These are phyloP conservation scores for Apiospora kogelbergensis DNA, from an alignment of 2,329 filamentous ascomycete species.

Conservation along the genomic window DNA sequence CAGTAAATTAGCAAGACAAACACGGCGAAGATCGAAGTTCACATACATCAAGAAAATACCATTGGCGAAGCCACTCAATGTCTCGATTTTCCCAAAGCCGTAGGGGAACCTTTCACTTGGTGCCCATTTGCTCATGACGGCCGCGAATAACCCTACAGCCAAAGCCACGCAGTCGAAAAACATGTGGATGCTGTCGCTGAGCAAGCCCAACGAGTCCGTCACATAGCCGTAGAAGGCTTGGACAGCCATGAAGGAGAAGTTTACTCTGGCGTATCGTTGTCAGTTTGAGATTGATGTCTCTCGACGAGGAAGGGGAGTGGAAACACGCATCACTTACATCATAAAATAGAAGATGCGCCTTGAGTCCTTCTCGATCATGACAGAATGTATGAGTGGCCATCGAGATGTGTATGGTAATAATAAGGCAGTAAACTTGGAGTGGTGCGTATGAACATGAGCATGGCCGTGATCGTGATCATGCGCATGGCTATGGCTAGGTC, in stretches of 20 bases:
- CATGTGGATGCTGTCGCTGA: slow-evolving; percentile 99
- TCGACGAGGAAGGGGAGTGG: not conserved
- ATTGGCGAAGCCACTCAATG: slow-evolving; percentile 92
- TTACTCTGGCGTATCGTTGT: slow-evolving; percentile 60
- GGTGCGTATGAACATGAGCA: slow-evolving; percentile 38
- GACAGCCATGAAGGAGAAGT: slow-evolving; percentile 91
- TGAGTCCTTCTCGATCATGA: slow-evolving; percentile 88
- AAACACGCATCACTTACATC: slow-evolving; percentile 57
- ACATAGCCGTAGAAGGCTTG: slow-evolving; percentile 93
- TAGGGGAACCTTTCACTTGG: slow-evolving; percentile 88
- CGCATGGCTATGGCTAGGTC: slow-evolving; percentile 16
- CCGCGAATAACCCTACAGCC: slow-evolving; percentile 83
- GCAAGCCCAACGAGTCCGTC: slow-evolving; percentile 89
- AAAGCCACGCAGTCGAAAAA: slow-evolving; percentile 97
- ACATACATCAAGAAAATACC: slow-evolving; percentile 87
- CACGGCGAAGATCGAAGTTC: not conserved
- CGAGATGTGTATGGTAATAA: slow-evolving; percentile 68
- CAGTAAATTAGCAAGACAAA: slow-evolving; percentile 3
- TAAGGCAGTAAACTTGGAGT: slow-evolving; percentile 70
- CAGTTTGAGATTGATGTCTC: not conserved
- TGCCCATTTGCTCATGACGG: slow-evolving; percentile 96
- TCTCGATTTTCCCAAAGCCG: slow-evolving; percentile 96
- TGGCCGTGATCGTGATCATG: slow-evolving; percentile 16
- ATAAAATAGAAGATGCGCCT: slow-evolving; percentile 97
- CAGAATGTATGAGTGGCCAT: slow-evolving; percentile 79